Evolutionary conservation across 495 filamentous ascomycete genomes (phyloP).

Genomic region (Evernia prunastri): DNA sequence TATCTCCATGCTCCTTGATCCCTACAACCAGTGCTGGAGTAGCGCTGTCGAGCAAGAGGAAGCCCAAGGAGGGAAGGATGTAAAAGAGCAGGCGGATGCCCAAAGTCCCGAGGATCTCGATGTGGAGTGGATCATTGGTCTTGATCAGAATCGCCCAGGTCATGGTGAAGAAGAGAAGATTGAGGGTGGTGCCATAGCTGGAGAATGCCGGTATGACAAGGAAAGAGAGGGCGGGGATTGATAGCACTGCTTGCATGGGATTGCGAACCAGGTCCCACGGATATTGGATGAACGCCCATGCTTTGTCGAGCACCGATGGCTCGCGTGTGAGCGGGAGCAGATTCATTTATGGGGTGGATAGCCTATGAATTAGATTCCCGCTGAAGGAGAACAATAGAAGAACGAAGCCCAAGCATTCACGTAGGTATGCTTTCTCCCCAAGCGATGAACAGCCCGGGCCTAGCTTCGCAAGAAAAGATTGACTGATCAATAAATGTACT

Average conservation of each 20-base stretch:
- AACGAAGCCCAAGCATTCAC: no score
- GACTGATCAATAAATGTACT: no score
- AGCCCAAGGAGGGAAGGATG: slow-evolving; percentile 63
- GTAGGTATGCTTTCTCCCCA: no score
- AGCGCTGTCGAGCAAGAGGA: slow-evolving; percentile 65
- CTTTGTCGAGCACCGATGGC: slow-evolving; percentile 26
- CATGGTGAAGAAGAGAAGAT: slow-evolving; percentile 82
- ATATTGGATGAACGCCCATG: slow-evolving; percentile 19
- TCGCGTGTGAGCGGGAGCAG: slow-evolving; percentile 16
- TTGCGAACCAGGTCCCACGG: slow-evolving; percentile 25
- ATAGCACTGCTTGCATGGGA: slow-evolving; percentile 57
- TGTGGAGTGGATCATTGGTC: slow-evolving; percentile 64
- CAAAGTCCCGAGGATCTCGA: slow-evolving; percentile 67
- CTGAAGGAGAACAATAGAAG: not conserved
- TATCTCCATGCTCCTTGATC: slow-evolving; percentile 63
- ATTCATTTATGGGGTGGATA: not conserved
- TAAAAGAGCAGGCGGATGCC: slow-evolving; percentile 65
- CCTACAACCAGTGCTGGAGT: slow-evolving; percentile 58
- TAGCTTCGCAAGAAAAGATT: no score
- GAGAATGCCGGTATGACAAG: slow-evolving; percentile 51
- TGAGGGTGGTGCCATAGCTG: slow-evolving; percentile 68
- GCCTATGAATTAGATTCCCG: not conserved
- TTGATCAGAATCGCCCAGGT: slow-evolving; percentile 83
- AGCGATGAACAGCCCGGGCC: no score
- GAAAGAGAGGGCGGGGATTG: slow-evolving; percentile 62